Evolutionary conservation across 179 eudicot genomes (phyloP).

Genomic region (Beta macrorhiza): DNA sequence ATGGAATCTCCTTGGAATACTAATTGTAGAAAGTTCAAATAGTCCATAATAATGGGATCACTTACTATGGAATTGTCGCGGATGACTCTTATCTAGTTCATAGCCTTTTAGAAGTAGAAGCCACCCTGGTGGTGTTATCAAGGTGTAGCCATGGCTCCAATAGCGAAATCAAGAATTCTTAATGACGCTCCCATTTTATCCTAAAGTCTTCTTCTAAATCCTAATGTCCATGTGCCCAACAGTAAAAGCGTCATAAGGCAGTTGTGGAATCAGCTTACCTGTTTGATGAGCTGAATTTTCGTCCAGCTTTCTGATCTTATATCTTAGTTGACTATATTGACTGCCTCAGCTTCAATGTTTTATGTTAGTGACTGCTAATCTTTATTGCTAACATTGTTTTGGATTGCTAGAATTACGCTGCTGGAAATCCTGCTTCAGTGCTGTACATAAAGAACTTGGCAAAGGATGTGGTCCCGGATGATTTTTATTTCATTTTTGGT

Average conservation of each 20-base stretch:
- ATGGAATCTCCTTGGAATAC: too few relatives aligned
- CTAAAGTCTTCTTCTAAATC: too few relatives aligned
- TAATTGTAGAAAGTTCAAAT: too few relatives aligned
- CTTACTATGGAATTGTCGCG: too few relatives aligned
- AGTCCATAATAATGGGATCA: too few relatives aligned
- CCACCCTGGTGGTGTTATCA: too few relatives aligned
- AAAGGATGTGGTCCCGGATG: constrained; percentile 78
- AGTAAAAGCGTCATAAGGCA: background rate
- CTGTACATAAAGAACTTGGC: constrained; percentile 92
- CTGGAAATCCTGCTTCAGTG: constrained; percentile 73
- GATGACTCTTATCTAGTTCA: too few relatives aligned
- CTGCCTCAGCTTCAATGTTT: constrained; percentile 1
- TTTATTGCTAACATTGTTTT: constrained; percentile 10
- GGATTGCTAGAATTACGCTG: constrained; percentile 63
- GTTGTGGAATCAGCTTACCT: background rate
- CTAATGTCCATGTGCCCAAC: too few relatives aligned
- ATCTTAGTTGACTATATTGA: background rate
- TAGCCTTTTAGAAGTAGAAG: too few relatives aligned
- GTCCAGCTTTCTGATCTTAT: background rate
- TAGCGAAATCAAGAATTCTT: too few relatives aligned
- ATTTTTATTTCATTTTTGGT: constrained; percentile 78
- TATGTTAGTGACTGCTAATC: background rate
- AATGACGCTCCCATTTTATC: too few relatives aligned
- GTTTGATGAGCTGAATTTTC: background rate
- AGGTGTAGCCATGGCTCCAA: too few relatives aligned